phyloP scores from a whole-genome alignment of 2,329 filamentous ascomycete species.

The Ophiostoma himal-ulmi region DNA sequence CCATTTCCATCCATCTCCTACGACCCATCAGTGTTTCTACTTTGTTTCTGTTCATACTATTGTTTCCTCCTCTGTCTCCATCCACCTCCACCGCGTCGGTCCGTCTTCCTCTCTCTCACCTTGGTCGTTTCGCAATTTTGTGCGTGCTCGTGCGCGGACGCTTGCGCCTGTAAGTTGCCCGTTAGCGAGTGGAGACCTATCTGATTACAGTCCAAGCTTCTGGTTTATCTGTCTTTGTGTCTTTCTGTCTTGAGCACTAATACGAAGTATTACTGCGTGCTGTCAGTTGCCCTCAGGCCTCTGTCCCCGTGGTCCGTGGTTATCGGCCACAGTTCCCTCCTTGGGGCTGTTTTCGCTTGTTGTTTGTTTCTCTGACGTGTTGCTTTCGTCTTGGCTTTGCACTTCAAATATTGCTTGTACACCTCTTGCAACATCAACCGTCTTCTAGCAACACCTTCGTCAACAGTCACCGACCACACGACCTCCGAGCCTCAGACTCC shows the following conservation, averaged over 20 bases:
- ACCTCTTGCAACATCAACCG: neutral
- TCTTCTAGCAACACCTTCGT: neutral
- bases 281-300: neutral
- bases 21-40: neutral
- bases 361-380: neutral
- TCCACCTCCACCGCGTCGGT: conserved; percentile 12
- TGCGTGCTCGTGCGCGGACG: neutral
- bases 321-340: neutral
- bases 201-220: neutral
- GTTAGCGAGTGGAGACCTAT: neutral
- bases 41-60: conserved; percentile 10
- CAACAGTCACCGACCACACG: neutral
- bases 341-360: no score
- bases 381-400: neutral
- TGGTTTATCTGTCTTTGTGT: neutral
- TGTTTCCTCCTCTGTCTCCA: conserved; percentile 2
- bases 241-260: neutral
- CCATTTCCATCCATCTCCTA: neutral
- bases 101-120: conserved; percentile 6
- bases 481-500: neutral
- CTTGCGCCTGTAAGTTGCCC: conserved; percentile 9
- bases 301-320: neutral
- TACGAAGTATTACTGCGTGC: neutral
- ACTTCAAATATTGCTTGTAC: neutral
- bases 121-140: conserved; percentile 11